Evolutionary conservation across 1,284 basidiomycete species (phyloP).

Genomic region (Microbotryum silenes-acaulis): DNA sequence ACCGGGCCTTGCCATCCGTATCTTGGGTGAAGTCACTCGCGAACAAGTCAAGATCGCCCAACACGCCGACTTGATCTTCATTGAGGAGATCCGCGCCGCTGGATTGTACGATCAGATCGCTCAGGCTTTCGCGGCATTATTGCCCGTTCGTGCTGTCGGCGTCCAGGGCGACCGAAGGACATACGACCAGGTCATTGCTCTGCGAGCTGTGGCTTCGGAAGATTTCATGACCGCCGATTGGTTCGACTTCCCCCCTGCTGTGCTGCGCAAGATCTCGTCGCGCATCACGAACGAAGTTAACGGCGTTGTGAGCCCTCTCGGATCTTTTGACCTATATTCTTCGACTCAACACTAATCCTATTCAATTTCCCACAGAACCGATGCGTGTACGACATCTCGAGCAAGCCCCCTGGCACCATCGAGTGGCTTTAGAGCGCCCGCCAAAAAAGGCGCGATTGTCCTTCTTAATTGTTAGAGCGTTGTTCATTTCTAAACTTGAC

Average conservation of each 20-base stretch:
- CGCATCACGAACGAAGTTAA: constrained; percentile 95
- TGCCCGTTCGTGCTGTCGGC: constrained; percentile 95
- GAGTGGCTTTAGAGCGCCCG: constrained; percentile 30
- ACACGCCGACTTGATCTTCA: constrained; percentile 91
- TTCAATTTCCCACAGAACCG: constrained; percentile 51
- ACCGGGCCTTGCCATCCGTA: constrained; percentile 97
- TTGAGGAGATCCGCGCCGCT: constrained; percentile 92
- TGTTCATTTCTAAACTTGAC: too few species aligned
- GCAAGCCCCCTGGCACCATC: constrained; percentile 81
- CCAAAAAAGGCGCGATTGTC: too few species aligned
- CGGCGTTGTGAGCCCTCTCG: constrained; percentile 34
- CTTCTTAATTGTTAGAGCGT: too few species aligned
- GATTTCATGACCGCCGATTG: constrained; percentile 98
- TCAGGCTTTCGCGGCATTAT: constrained; percentile 92
- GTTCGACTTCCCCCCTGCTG: constrained; percentile 85
- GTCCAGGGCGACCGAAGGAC: constrained; percentile 97
- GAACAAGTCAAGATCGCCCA: constrained; percentile 93
- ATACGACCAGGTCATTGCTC: constrained; percentile 84
- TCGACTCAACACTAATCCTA: not conserved
- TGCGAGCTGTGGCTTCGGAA: constrained; percentile 84
- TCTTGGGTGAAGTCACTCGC: constrained; percentile 86
- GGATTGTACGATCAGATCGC: constrained; percentile 89
- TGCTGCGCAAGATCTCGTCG: constrained; percentile 85
- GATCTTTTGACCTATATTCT: constrained; percentile 17
- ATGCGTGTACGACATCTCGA: constrained; percentile 92